Evolutionary conservation across 2,329 filamentous ascomycete species (phyloP).

Genomic region (Ambrosiella beaveri): DNA sequence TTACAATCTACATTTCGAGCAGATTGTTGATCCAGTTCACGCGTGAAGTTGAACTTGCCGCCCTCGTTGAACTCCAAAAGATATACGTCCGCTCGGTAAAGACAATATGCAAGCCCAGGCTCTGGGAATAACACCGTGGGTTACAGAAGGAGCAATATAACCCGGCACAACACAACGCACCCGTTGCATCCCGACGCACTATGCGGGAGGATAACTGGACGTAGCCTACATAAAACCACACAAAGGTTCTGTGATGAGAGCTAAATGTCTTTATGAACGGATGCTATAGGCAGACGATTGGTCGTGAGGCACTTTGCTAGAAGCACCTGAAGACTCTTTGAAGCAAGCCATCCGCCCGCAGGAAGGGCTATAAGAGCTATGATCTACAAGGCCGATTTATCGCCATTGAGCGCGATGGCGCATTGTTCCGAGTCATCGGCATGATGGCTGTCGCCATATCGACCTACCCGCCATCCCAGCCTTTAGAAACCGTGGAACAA

Average conservation of each 20-base stretch:
- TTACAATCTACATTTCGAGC: no score
- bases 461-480: no score
- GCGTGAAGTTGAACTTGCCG: neutral
- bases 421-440: neutral
- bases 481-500: no score
- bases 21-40: no score
- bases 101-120: neutral
- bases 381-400: no score
- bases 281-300: neutral
- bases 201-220: neutral
- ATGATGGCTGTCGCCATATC: neutral
- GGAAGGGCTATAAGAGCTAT: no score
- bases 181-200: neutral
- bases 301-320: no score
- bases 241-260: neutral
- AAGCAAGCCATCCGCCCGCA: no score
- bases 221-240: neutral
- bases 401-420: neutral
- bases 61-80: neutral
- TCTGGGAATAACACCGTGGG: neutral
- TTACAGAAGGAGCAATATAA: neutral
- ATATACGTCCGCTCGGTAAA: neutral
- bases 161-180: neutral
- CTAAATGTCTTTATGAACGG: neutral
- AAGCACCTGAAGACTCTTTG: no score